A percentile compares a stretch with the other conserved stretches of the same genome.
phyloP scores from a whole-genome alignment of 352 stramenopile genomes.

The Phytophthora megakarya region DNA sequence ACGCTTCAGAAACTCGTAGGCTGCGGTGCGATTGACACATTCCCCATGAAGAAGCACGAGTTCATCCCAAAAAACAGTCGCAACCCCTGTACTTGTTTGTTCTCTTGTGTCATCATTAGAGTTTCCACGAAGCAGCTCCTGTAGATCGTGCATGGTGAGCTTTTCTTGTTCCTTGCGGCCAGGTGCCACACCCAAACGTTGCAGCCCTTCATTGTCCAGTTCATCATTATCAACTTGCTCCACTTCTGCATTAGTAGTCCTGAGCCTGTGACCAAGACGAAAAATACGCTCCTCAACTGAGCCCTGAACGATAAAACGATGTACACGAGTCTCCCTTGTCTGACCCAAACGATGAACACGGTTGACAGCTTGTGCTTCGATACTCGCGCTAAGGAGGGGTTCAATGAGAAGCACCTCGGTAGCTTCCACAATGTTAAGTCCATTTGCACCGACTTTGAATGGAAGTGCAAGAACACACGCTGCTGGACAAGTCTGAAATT shows the following conservation, averaged over 20 bases:
- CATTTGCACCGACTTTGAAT: slow-evolving; percentile 90
- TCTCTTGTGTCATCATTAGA: not conserved
- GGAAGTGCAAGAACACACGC: slow-evolving; percentile 75
- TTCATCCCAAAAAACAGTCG: slow-evolving; percentile 51
- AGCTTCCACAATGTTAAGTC: slow-evolving; percentile 93
- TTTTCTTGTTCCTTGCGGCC: slow-evolving; percentile 60
- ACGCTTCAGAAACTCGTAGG: slow-evolving; percentile 44
- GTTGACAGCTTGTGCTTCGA: slow-evolving; percentile 90
- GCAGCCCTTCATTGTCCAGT: slow-evolving; percentile 23
- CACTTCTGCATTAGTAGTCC: not conserved
- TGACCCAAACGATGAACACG: slow-evolving; percentile 92
- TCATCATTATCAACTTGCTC: slow-evolving; percentile 16
- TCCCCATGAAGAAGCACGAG: slow-evolving; percentile 48
- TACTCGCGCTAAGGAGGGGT: slow-evolving; percentile 82
- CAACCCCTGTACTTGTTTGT: not conserved
- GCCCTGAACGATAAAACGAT: slow-evolving; percentile 88
- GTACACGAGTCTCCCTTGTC: slow-evolving; percentile 76
- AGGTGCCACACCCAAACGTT: slow-evolving; percentile 41
- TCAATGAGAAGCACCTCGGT: slow-evolving; percentile 93
- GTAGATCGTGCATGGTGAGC: slow-evolving; percentile 57
- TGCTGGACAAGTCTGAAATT: slow-evolving; percentile 56
- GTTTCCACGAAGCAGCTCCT: slow-evolving; percentile 44
- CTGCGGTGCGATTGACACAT: slow-evolving; percentile 32
- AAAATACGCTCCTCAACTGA: slow-evolving; percentile 92
- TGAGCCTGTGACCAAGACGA: slow-evolving; percentile 31